Evolutionary conservation across 106 monocot species (phyloP).

Genomic region (Apostasia ramifera): DNA sequence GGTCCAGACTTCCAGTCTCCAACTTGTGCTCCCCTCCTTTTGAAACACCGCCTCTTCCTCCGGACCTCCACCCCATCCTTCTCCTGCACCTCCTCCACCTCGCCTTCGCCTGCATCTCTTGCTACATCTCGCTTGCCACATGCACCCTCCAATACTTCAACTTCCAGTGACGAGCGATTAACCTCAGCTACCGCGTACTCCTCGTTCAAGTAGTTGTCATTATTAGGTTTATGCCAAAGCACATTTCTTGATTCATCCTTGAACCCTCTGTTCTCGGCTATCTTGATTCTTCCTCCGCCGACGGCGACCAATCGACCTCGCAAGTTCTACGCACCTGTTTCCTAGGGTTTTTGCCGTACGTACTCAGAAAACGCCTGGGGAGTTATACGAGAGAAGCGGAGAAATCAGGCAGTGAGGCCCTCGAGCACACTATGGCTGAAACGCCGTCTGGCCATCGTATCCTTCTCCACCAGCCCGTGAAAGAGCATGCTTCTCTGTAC

Average conservation of each 20-base stretch:
- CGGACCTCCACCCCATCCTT: too few species aligned
- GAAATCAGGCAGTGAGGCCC: too few species aligned
- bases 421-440: slow-evolving; percentile 35
- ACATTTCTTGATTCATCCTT: too few species aligned
- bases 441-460: slow-evolving; percentile 60
- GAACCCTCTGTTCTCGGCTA: too few species aligned
- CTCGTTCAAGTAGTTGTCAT: neutral
- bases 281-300: too few species aligned
- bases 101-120: slow-evolving; percentile 2
- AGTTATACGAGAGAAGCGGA: too few species aligned
- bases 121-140: neutral
- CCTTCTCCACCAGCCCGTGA: slow-evolving; percentile 57
- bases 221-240: neutral
- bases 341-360: too few species aligned
- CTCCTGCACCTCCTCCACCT: slow-evolving; percentile 5
- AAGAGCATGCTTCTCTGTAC: slow-evolving; percentile 40
- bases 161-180: neutral
- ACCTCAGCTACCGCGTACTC: slow-evolving; percentile 1
- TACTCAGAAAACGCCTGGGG: too few species aligned
- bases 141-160: slow-evolving; percentile 5
- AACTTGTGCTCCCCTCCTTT: neutral
- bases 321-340: too few species aligned
- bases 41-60: neutral
- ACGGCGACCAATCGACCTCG: too few species aligned
- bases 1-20: neutral